Base-by-base conservation (phyloP, 1,139 yeast species). In the Arxiozyma slooffiae region DNA sequence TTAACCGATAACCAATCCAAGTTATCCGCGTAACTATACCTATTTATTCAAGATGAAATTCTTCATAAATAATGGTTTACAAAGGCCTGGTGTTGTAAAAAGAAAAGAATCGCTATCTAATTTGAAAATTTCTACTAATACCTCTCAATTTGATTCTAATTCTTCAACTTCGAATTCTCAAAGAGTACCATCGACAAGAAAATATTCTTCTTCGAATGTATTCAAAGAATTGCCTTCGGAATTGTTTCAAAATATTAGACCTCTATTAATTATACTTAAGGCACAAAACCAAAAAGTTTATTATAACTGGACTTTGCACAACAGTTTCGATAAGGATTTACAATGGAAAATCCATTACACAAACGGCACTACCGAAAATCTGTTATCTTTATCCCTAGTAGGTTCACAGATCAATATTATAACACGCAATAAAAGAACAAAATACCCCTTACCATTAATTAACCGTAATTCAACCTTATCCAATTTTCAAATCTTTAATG, bases 231-330 rank as follows among this genome's bases (percentile, higher is more conserved):
- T 57, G 16, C 60, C 62, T 1, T 41, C 47, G 14, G 57, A 55
- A n/a, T 47, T 57, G 6, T 49, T 47, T 26, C 43, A 41, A 11
- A 44, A 51, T 11, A 38, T 54, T 3, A 54, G 49, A 24, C 62
- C 63, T 16, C 42, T 56, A 38, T 41, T 57, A 24, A 55, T 50
- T n/a, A 37, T 60, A 11, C 42, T 57, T 20, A 54, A 52, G 40
- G 54, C 57, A 11, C 59, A 58, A 36, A 34, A 42, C 7, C 48
- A 48, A 18, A 58, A 56, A 42, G 42, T 26, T 7, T 60, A 58
- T 44, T 58, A 52, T 41, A 53, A 53, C 24, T 58, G 54, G 53
- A 26, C 30, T 4, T 3, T 24, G 17, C 37, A 44, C 7, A 18
- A 34, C 8, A 26, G 37, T 22, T n/a, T 22, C 8, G 41, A 30